Conservation (phyloP, 129 eudicot species). For the Kitagawia praeruptora region DNA sequence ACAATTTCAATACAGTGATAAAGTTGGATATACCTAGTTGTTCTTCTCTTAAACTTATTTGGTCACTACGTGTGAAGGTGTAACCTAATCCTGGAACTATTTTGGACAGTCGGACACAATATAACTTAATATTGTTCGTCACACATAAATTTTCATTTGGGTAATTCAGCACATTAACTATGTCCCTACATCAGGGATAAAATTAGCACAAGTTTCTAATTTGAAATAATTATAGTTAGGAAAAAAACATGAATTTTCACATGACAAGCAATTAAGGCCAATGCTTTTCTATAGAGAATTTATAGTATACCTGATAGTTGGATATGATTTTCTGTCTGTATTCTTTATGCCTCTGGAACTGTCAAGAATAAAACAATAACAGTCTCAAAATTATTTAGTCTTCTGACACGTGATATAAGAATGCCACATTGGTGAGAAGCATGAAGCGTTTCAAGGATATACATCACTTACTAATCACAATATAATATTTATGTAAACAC, state of each 20-base stretch:
- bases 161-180: background rate
- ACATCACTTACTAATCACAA: background rate
- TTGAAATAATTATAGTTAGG: background rate
- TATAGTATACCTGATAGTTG: constrained; percentile 53
- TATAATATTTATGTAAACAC: background rate
- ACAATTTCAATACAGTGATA: no score
- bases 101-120: background rate
- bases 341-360: constrained; percentile 71
- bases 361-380: constrained; percentile 24
- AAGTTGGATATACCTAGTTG: no score
- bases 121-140: background rate
- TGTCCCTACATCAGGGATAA: background rate
- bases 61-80: background rate
- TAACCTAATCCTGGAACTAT: background rate
- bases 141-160: background rate
- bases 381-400: constrained; percentile 9
- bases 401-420: constrained; percentile 1
- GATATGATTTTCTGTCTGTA: constrained; percentile 72
- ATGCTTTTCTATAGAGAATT: background rate
- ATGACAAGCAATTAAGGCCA: background rate
- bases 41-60: background rate
- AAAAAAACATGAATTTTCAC: background rate
- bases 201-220: background rate
- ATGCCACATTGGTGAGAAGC: background rate
- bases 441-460: background rate